Percentiles rank a stretch among this genome's conserved stretches.
These are phyloP conservation scores for Dictyostelium firmibasis DNA, from an alignment of 78 protist genomes.

Conservation along the genomic window DNA sequence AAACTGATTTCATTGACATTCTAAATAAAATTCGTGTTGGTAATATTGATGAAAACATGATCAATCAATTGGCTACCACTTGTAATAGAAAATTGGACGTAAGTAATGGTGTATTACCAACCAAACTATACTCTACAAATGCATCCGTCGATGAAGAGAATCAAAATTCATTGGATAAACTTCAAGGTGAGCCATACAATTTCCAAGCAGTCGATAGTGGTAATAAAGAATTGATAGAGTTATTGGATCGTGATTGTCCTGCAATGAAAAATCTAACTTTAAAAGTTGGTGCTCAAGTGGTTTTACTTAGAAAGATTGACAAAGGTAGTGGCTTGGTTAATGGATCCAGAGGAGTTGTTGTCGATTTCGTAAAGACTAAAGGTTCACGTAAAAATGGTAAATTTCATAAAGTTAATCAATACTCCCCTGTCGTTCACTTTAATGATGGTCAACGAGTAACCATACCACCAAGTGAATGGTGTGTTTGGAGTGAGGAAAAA, in stretches of 20 bases:
- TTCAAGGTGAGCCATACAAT: constrained; percentile 7
- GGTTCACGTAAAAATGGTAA: neutral
- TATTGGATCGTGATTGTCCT: constrained; percentile 56
- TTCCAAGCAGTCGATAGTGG: constrained; percentile 46
- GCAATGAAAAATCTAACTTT: constrained; percentile 48
- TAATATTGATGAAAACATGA: neutral
- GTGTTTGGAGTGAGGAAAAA: constrained; percentile 64
- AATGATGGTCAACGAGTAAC: constrained; percentile 50
- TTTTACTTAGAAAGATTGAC: constrained; percentile 53
- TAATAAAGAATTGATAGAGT: constrained; percentile 12
- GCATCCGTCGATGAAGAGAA: constrained; percentile 55
- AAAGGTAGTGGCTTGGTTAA: constrained; percentile 15
- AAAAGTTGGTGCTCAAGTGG: constrained; percentile 83
- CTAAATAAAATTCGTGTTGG: constrained; percentile 44
- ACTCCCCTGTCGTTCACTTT: constrained; percentile 63
- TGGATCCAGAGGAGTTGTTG: constrained; percentile 82
- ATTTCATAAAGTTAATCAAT: neutral
- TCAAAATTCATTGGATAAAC: neutral
- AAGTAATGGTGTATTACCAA: constrained; percentile 71
- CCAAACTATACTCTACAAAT: constrained; percentile 60
- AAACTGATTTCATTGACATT: constrained; percentile 16
- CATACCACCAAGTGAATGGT: constrained; percentile 60
- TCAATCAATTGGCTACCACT: neutral
- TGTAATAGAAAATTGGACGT: constrained; percentile 44
- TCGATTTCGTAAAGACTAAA: constrained; percentile 34